Evolutionary conservation across 371 early-diverging fungal species (phyloP).

Genomic region (Blakeslea trispora): DNA sequence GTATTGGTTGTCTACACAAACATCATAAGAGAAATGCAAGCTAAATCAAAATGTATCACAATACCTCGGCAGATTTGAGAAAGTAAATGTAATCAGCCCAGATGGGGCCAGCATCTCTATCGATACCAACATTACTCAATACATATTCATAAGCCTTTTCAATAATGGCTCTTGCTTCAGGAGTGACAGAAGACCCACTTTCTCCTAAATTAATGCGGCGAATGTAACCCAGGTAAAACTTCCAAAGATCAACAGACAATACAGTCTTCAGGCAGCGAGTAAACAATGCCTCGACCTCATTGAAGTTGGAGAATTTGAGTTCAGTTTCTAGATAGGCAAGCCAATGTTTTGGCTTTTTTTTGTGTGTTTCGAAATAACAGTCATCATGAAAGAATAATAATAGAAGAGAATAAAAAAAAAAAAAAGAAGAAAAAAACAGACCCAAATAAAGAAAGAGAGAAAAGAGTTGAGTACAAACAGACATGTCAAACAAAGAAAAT

Average conservation of each 20-base stretch:
- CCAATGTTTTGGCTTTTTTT: conserved; percentile 77
- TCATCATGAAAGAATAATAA: conserved; percentile 1
- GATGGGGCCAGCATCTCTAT: conserved; percentile 85
- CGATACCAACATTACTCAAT: conserved; percentile 85
- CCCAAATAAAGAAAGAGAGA: conserved; percentile 3
- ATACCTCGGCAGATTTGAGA: conserved; percentile 78
- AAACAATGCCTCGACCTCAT: conserved; percentile 84
- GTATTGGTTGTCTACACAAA: conserved; percentile 61
- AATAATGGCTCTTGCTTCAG: conserved; percentile 74
- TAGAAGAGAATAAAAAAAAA: too few relatives aligned
- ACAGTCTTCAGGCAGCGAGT: conserved; percentile 79
- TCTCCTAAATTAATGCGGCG: conserved; percentile 69
- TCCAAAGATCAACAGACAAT: conserved; percentile 86
- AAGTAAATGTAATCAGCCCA: conserved; percentile 92
- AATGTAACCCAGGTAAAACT: conserved; percentile 88
- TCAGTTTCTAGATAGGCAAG: conserved; percentile 85
- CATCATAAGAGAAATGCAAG: background rate
- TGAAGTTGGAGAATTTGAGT: conserved; percentile 71
- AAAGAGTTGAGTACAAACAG: too few relatives aligned
- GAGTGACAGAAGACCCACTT: conserved; percentile 52
- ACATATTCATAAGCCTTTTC: conserved; percentile 88
- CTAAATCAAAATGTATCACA: background rate
- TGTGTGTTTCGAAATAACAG: too few relatives aligned
- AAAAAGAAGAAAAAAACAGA: too few relatives aligned
- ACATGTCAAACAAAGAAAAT: background rate